Evolutionary conservation across 805 yeast genomes (phyloP).

Genomic region (Spathaspora hagerdaliae): DNA sequence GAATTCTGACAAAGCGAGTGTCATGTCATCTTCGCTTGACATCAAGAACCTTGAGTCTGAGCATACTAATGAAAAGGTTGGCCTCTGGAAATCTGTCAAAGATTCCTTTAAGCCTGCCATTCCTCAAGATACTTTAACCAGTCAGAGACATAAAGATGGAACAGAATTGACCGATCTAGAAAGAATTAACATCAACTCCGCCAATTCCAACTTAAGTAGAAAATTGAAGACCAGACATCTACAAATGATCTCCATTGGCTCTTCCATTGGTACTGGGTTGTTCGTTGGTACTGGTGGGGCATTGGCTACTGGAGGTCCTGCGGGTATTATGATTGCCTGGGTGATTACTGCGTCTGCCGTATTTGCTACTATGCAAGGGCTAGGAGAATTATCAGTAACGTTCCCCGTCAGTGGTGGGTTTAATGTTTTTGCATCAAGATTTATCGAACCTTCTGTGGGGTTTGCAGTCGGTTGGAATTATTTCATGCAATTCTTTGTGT

Average conservation of each 20-base stretch:
- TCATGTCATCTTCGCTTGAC: slow-evolving; percentile 8
- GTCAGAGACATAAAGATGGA: slow-evolving; percentile 14
- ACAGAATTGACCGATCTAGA: slow-evolving; percentile 23
- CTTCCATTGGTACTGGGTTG: slow-evolving; percentile 66
- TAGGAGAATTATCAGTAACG: slow-evolving; percentile 57
- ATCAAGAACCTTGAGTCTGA: slow-evolving; percentile 11
- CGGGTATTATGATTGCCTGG: slow-evolving; percentile 56
- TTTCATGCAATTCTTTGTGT: slow-evolving; percentile 27
- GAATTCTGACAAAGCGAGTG: slow-evolving; percentile 3
- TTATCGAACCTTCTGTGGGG: slow-evolving; percentile 59
- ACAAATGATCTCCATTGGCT: slow-evolving; percentile 67
- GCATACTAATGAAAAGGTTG: slow-evolving; percentile 6
- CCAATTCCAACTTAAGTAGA: slow-evolving; percentile 55
- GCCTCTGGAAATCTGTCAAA: slow-evolving; percentile 21
- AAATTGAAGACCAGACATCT: slow-evolving; percentile 55
- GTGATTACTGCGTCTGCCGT: slow-evolving; percentile 52
- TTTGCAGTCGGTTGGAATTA: slow-evolving; percentile 38
- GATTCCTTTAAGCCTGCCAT: slow-evolving; percentile 35
- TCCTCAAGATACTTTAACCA: slow-evolving; percentile 15
- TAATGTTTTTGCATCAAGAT: slow-evolving; percentile 56
- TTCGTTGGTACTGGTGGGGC: slow-evolving; percentile 64
- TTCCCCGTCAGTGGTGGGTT: slow-evolving; percentile 66
- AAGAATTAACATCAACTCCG: slow-evolving; percentile 30
- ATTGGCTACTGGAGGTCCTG: slow-evolving; percentile 59
- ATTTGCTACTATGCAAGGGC: slow-evolving; percentile 55